These are phyloP conservation scores for Lophium mytilinum DNA, from an alignment of 495 filamentous ascomycete genomes.

Conservation along the genomic window DNA sequence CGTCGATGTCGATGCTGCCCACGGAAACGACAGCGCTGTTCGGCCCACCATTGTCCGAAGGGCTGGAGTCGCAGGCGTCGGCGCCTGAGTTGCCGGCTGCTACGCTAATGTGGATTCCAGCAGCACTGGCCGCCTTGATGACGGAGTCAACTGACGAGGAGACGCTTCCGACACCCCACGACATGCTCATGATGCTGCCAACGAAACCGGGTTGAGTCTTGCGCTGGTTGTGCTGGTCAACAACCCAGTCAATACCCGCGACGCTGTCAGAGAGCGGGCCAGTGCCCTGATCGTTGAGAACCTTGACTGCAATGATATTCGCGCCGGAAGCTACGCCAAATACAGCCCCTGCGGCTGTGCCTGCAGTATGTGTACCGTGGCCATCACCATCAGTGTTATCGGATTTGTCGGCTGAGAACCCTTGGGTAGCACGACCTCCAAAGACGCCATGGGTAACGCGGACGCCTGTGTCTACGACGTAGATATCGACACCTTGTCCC, in stretches of 20 bases:
- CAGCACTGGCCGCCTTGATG: constrained; percentile 24
- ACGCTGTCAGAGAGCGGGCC: constrained; percentile 31
- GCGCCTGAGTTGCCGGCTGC: constrained; percentile 34
- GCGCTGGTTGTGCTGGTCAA: constrained; percentile 30
- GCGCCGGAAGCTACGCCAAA: constrained; percentile 36
- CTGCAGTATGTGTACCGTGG: constrained; percentile 41
- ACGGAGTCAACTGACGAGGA: constrained; percentile 28
- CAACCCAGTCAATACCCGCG: constrained; percentile 34
- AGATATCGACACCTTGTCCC: constrained; percentile 43
- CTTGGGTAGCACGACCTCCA: constrained; percentile 36
- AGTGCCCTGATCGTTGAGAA: constrained; percentile 31
- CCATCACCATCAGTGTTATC: constrained; percentile 36
- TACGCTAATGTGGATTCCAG: constrained; percentile 35
- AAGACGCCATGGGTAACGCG: constrained; percentile 40
- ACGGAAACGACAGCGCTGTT: constrained; percentile 33
- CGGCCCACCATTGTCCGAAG: constrained; percentile 30
- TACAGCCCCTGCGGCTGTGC: constrained; percentile 30
- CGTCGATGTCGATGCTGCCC: constrained; percentile 31
- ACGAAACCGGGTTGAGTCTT: constrained; percentile 28
- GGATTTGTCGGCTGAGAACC: constrained; percentile 29
- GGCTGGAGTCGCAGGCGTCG: constrained; percentile 32
- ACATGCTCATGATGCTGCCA: constrained; percentile 39
- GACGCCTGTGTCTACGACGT: constrained; percentile 45
- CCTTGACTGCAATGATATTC: constrained; percentile 37
- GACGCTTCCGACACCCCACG: constrained; percentile 27